Percentiles rank a stretch among this genome's conserved stretches.
These are phyloP conservation scores for Arabis hirsuta DNA, from an alignment of 345 rosid species.

Conservation along the genomic window DNA sequence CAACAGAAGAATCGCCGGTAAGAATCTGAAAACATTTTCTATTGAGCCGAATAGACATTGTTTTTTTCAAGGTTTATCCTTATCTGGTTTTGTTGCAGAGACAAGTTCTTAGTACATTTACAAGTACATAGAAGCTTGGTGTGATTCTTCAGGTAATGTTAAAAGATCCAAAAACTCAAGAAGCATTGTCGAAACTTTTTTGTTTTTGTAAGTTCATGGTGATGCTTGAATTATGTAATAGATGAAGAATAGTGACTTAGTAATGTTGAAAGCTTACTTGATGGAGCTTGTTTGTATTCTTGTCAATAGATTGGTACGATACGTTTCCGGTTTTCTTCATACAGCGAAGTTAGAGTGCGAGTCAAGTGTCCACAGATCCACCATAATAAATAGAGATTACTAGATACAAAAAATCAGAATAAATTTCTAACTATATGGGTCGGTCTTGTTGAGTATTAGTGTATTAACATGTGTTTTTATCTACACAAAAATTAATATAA, in stretches of 20 bases:
- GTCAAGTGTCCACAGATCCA: no score
- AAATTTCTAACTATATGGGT: no score
- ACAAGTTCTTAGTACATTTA: slow-evolving; percentile 19
- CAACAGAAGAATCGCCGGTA: slow-evolving; percentile 48
- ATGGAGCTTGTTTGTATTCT: not conserved
- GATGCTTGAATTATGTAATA: slow-evolving; percentile 11
- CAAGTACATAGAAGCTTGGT: not conserved
- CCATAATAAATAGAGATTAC: no score
- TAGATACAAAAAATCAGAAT: no score
- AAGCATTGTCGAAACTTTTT: slow-evolving; percentile 7
- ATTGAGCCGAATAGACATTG: slow-evolving; percentile 15
- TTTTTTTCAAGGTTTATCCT: not conserved
- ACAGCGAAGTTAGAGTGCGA: no score
- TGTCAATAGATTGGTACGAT: not conserved
- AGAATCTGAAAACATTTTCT: slow-evolving; percentile 11
- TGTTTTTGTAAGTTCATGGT: not conserved
- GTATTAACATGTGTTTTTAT: no score
- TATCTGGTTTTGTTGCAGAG: slow-evolving; percentile 32
- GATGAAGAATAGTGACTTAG: not conserved
- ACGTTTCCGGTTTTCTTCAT: not conserved
- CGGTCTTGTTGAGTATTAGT: no score
- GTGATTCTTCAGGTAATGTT: slow-evolving; percentile 11
- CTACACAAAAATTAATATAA: no score
- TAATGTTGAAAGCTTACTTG: slow-evolving; percentile 10
- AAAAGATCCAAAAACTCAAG: slow-evolving; percentile 13